Conservation (phyloP, 768 basidiomycete genomes). For the Melanogaster broomeanus region DNA sequence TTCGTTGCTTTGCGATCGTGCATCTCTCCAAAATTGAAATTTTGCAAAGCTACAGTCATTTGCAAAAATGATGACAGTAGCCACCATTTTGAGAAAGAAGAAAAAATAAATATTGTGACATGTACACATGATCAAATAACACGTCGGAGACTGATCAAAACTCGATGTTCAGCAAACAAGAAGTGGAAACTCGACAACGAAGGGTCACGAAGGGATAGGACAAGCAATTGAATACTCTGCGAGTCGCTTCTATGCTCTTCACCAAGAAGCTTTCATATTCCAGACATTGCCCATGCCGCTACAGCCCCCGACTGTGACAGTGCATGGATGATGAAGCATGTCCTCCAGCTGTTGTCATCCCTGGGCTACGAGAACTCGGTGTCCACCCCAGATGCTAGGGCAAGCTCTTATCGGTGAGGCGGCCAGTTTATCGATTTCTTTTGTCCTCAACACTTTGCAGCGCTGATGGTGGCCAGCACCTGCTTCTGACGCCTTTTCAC, state of each 20-base stretch:
- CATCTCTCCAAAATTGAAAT: too few species aligned
- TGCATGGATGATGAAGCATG: slow-evolving; percentile 53
- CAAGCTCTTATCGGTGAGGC: slow-evolving; percentile 70
- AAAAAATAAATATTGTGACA: too few species aligned
- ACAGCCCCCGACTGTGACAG: slow-evolving; percentile 49
- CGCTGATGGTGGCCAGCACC: slow-evolving; percentile 73
- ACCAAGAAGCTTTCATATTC: slow-evolving; percentile 73
- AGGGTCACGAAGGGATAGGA: slow-evolving; percentile 56
- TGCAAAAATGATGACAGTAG: too few species aligned
- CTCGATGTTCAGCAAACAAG: too few species aligned
- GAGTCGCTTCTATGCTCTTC: slow-evolving; percentile 72
- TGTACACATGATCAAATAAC: too few species aligned
- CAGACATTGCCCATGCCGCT: slow-evolving; percentile 60
- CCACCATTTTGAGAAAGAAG: too few species aligned
- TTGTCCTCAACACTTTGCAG: slow-evolving; percentile 36
- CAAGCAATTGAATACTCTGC: slow-evolving; percentile 70
- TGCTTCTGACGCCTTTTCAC: slow-evolving; percentile 77
- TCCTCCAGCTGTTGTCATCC: slow-evolving; percentile 61
- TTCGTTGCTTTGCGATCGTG: too few species aligned
- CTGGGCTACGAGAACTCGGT: slow-evolving; percentile 44
- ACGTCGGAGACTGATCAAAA: too few species aligned
- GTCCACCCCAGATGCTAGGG: slow-evolving; percentile 51
- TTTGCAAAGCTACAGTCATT: too few species aligned
- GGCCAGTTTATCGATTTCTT: neutral
- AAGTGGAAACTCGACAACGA: too few species aligned